phyloP scores from a whole-genome alignment of 208 protist species.

The Herpetomonas muscarum region DNA sequence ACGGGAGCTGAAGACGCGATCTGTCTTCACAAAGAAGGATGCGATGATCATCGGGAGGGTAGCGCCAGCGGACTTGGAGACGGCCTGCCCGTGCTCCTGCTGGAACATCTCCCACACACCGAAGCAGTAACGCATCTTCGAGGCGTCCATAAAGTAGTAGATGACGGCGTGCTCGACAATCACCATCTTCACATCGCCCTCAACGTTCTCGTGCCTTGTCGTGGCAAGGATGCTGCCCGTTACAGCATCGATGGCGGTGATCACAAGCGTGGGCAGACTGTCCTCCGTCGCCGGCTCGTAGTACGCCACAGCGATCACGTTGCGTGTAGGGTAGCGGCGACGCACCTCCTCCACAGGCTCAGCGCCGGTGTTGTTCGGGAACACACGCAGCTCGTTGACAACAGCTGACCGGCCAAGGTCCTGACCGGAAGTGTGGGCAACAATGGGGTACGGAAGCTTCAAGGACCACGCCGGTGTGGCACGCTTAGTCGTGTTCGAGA shows the following conservation, averaged over 20 bases:
- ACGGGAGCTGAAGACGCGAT: conserved; percentile 74
- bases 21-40: conserved; percentile 64
- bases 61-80: conserved; percentile 57
- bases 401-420: conserved; percentile 42
- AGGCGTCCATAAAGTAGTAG: conserved; percentile 85
- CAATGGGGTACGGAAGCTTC: conserved; percentile 49
- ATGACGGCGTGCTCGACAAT: conserved; percentile 79
- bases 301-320: conserved; percentile 78
- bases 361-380: conserved; percentile 58
- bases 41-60: conserved; percentile 66
- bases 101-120: conserved; percentile 89
- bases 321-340: conserved; percentile 74
- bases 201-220: conserved; percentile 71
- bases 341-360: conserved; percentile 72
- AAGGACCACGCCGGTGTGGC: conserved; percentile 56
- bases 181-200: conserved; percentile 71
- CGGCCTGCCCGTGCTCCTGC: conserved; percentile 35
- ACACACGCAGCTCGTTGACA: conserved; percentile 73
- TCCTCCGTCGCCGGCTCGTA: conserved; percentile 54
- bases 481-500: conserved; percentile 17
- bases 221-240: conserved; percentile 79
- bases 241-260: conserved; percentile 73
- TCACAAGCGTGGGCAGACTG: conserved; percentile 61
- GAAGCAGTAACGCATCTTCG: conserved; percentile 76
- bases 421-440: conserved; percentile 66